phyloP scores from a whole-genome alignment of 495 filamentous ascomycete species.

The Immersiella caudata region DNA sequence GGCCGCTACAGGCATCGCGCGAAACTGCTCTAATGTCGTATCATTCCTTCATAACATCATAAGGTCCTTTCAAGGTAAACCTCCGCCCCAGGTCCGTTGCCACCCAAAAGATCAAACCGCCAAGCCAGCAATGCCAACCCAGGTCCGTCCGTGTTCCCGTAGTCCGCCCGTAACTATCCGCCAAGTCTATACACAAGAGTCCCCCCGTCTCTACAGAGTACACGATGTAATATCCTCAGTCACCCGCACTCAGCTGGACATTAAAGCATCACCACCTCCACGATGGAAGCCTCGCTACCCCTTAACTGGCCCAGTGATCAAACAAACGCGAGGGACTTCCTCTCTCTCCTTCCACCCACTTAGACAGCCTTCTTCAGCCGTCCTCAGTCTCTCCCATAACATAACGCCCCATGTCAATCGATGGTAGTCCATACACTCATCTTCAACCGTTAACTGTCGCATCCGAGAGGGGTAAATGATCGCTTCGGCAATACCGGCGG shows the following conservation, averaged over 20 bases:
- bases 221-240: background rate
- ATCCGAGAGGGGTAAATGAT: background rate
- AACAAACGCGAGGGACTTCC: background rate
- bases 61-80: background rate
- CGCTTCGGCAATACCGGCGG: background rate
- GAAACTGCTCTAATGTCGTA: constrained; percentile 20
- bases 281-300: background rate
- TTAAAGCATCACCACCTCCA: background rate
- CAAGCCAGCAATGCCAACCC: constrained; percentile 20
- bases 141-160: constrained; percentile 10
- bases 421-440: background rate
- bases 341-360: background rate
- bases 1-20: constrained; percentile 11
- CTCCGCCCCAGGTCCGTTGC: background rate
- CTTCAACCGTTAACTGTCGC: background rate
- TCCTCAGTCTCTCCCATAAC: background rate
- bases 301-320: background rate
- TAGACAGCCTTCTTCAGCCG: background rate
- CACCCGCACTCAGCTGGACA: background rate
- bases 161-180: background rate
- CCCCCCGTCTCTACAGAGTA: background rate
- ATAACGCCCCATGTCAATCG: background rate
- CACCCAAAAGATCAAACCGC: constrained; percentile 6
- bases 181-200: constrained; percentile 14
- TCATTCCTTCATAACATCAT: constrained; percentile 28